These are phyloP conservation scores for Exophiala sideris DNA, from an alignment of 2,329 filamentous ascomycete genomes.

Conservation along the genomic window DNA sequence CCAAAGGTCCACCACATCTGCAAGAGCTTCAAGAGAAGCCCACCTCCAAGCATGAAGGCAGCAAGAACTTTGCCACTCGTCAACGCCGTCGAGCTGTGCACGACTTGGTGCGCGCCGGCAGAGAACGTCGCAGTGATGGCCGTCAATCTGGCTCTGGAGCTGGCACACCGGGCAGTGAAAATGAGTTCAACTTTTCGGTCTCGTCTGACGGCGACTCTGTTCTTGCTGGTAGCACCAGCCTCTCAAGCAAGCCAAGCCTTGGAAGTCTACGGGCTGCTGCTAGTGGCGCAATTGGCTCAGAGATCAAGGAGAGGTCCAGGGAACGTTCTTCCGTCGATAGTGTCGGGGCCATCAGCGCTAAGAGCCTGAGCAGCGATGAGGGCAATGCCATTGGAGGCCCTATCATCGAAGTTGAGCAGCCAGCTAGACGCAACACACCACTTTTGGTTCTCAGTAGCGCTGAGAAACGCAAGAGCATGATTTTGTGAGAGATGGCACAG, in stretches of 20 bases:
- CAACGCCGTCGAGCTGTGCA: slow-evolving; percentile 88
- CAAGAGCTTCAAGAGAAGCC: slow-evolving; percentile 89
- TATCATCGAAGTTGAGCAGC: slow-evolving; percentile 48
- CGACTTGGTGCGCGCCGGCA: slow-evolving; percentile 84
- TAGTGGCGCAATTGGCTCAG: slow-evolving; percentile 82
- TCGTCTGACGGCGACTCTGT: slow-evolving; percentile 71
- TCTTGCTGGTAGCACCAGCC: slow-evolving; percentile 69
- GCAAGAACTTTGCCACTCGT: slow-evolving; percentile 92
- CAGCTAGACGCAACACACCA: slow-evolving; percentile 72
- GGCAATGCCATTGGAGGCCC: slow-evolving; percentile 55
- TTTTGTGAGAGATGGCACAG: slow-evolving; percentile 18
- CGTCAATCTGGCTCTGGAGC: slow-evolving; percentile 66
- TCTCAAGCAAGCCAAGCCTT: slow-evolving; percentile 70
- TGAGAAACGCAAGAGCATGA: slow-evolving; percentile 78
- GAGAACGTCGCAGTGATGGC: slow-evolving; percentile 69
- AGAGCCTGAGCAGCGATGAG: slow-evolving; percentile 65
- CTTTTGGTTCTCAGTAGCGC: slow-evolving; percentile 83
- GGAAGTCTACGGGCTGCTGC: slow-evolving; percentile 73
- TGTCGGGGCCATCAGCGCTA: slow-evolving; percentile 49
- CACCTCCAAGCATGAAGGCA: slow-evolving; percentile 88
- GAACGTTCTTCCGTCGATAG: slow-evolving; percentile 54
- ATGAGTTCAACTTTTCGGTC: slow-evolving; percentile 64
- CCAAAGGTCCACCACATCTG: slow-evolving; percentile 82
- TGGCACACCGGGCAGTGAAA: slow-evolving; percentile 87
- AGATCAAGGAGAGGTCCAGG: slow-evolving; percentile 72